These are phyloP conservation scores for Dacryopinax spathularia DNA, from an alignment of 768 basidiomycete species.

Conservation along the genomic window DNA sequence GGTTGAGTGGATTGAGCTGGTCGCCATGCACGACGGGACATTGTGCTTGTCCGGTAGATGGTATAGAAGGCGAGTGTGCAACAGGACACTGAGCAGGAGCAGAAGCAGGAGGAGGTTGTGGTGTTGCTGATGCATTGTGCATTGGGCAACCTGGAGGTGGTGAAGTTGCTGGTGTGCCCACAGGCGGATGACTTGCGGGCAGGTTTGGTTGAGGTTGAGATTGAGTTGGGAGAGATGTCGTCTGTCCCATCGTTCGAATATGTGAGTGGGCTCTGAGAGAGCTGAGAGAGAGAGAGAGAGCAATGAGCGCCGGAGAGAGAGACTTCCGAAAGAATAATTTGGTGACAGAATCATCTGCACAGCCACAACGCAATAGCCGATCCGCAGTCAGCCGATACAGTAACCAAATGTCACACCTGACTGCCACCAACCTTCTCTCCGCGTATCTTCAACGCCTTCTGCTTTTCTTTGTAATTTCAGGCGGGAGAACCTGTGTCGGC, in stretches of 20 bases:
- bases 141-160: conserved; percentile 21
- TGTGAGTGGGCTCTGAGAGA: neutral
- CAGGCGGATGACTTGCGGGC: neutral
- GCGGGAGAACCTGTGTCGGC: neutral
- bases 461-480: no score
- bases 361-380: no score
- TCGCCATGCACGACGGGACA: conserved; percentile 28
- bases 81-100: conserved; percentile 9
- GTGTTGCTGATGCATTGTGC: conserved; percentile 10
- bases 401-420: no score
- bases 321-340: no score
- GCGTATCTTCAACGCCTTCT: no score
- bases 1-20: conserved; percentile 55
- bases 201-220: neutral
- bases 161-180: neutral
- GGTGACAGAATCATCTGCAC: no score
- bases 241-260: neutral
- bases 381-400: no score
- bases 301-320: no score
- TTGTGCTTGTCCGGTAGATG: conserved; percentile 18
- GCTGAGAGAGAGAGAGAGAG: no score
- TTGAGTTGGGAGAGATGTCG: neutral
- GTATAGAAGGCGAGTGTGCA: neutral
- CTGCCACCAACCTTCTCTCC: no score
- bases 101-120: conserved; percentile 7